phyloP scores from a whole-genome alignment of 192 early-diverging fungal species.

The Powellomyces hirtus region DNA sequence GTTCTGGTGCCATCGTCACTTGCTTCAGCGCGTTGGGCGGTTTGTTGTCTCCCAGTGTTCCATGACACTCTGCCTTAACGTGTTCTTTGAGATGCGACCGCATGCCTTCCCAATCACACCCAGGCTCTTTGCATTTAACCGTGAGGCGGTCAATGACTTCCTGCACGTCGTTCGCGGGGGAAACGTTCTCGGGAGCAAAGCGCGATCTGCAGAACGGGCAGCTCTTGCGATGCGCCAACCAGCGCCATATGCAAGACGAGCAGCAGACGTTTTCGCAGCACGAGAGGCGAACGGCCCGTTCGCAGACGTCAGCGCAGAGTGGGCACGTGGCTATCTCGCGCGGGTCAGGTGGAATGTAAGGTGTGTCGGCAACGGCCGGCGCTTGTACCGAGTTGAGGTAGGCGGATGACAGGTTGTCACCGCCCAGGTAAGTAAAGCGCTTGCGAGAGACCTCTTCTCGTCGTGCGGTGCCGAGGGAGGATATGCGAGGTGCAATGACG shows the following conservation, averaged over 20 bases:
- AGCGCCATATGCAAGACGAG: conserved; percentile 28
- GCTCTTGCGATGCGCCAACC: conserved; percentile 12
- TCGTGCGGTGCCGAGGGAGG: conserved; percentile 10
- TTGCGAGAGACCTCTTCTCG: conserved; percentile 15
- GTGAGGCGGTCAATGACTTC: conserved; percentile 9
- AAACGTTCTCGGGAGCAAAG: conserved; percentile 13
- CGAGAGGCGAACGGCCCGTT: conserved; percentile 20
- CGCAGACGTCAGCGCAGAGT: conserved; percentile 26
- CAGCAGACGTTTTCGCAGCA: conserved; percentile 24
- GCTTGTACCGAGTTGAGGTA: neutral
- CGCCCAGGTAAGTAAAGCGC: conserved; percentile 25
- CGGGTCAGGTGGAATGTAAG: conserved; percentile 1
- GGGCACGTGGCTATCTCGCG: conserved; percentile 23
- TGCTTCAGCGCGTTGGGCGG: neutral
- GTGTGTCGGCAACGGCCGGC: neutral
- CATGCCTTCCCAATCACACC: conserved; percentile 16
- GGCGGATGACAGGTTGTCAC: conserved; percentile 1
- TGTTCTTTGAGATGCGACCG: neutral
- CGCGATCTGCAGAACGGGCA: conserved; percentile 24
- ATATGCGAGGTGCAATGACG: conserved; percentile 23
- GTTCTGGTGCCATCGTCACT: no score
- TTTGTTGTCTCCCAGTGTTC: no score
- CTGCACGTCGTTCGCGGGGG: conserved; percentile 16
- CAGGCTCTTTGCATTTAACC: conserved; percentile 17
- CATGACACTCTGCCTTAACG: neutral